phyloP scores from a whole-genome alignment of 2,329 filamentous ascomycete genomes.

The Diaporthe ilicicola region DNA sequence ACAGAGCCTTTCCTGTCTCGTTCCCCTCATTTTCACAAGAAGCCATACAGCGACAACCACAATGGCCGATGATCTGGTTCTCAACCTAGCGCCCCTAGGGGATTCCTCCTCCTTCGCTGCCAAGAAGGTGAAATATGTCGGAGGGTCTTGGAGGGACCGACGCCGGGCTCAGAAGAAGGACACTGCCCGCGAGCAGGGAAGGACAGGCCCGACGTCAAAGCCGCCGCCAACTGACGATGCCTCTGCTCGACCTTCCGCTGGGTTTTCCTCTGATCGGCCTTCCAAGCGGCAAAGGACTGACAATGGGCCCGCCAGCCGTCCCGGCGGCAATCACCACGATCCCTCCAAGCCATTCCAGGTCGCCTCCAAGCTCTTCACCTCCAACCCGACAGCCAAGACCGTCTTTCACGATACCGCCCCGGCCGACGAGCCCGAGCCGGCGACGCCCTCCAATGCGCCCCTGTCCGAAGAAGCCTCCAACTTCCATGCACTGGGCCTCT shows the following conservation, averaged over 20 bases:
- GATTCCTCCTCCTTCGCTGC: not conserved
- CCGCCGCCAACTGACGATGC: not conserved
- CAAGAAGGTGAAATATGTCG: slow-evolving; percentile 30
- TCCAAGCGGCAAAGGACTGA: slow-evolving; percentile 42
- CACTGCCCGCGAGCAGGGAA: slow-evolving; percentile 17
- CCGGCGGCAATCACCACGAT: slow-evolving; percentile 40
- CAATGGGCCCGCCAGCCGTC: slow-evolving; percentile 40
- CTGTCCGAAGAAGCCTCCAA: slow-evolving; percentile 83
- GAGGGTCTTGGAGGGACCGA: slow-evolving; percentile 32
- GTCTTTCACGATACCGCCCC: slow-evolving; percentile 58
- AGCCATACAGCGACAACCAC: not conserved
- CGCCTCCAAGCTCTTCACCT: slow-evolving; percentile 91
- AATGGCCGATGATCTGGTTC: slow-evolving; percentile 31
- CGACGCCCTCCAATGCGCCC: slow-evolving; percentile 89
- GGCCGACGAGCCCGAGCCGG: slow-evolving; percentile 57
- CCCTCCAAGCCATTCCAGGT: slow-evolving; percentile 59
- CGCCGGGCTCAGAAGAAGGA: slow-evolving; percentile 31
- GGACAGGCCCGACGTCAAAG: slow-evolving; percentile 3
- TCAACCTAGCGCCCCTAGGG: slow-evolving; percentile 30
- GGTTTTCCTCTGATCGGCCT: slow-evolving; percentile 38
- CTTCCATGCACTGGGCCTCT: slow-evolving; percentile 87
- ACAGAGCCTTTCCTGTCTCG: not conserved
- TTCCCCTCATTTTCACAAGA: not conserved
- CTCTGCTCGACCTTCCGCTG: slow-evolving; percentile 49
- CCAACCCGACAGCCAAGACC: slow-evolving; percentile 80